Evolutionary conservation across 805 yeast genomes (phyloP), one percentile per base, ranked within the genome.

Genomic region (Candida namnaoensis): DNA sequence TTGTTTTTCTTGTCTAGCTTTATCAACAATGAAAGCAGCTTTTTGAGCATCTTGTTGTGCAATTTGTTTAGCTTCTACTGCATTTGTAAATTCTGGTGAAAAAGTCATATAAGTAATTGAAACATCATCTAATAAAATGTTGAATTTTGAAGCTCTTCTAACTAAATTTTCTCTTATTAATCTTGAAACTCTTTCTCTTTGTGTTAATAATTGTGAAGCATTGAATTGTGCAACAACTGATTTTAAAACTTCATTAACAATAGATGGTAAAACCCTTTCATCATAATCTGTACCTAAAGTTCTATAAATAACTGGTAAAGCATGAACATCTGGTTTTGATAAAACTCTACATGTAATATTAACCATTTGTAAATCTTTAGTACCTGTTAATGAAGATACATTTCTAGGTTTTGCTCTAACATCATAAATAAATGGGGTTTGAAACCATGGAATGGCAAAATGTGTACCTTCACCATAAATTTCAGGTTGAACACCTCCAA

Each of bases 21-120:
- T 87, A 64, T 93, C 99, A 41, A 93, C 99, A 36, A 93, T 72
- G 53, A 90, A 93, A 1, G 98, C 97, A 8, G 99, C 98, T 64
- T 95, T 82, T 68, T 93, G 97, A 19, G 99, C 98, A 61, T 93
- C 99, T 71, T 93, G 99, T 65, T 93, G 99, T 27, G 99, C 98
- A 65, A 93, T 93, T 71, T 93, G 99, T 67, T 93, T 93, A 44
- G 96, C 95, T 69, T 93, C 99, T 42, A 93, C 99, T 5, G 98
- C 98, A 37, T 84, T 80, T 35, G 98, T 90, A 63, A 93, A 93
- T 65, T 93, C 99, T 27, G 99, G 99, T 3, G 95, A 85, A 64
- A 93, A 93, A 1, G 97, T 87, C 98, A 93, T 93, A 54, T 70
- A 88, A 3, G 99, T 93, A 57, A 93, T 77, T 7, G 99, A 93